Conservation (phyloP, 495 filamentous ascomycete genomes). For the Talaromyces nanjingensis region DNA sequence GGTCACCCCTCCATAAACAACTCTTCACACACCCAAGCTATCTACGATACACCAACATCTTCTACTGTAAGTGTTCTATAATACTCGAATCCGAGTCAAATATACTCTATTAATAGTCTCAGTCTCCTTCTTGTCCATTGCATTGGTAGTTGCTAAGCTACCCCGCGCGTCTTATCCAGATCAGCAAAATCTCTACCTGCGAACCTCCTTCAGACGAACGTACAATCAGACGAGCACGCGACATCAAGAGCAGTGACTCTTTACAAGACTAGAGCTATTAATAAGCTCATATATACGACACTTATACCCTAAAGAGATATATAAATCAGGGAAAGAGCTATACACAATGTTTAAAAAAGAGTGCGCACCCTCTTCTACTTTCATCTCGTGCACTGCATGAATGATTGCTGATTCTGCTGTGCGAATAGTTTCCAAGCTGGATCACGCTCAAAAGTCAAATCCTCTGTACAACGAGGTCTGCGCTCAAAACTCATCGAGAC, state of each 20-base stretch:
- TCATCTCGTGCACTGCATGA: background rate
- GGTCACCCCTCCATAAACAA: background rate
- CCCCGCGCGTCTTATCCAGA: background rate
- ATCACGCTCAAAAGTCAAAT: conserved; percentile 94
- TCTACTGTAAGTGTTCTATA: background rate
- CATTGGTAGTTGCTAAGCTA: background rate
- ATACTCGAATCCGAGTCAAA: background rate
- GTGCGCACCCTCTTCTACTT: background rate
- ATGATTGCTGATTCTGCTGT: background rate
- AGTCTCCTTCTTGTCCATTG: background rate
- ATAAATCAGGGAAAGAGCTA: background rate
- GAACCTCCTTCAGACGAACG: background rate
- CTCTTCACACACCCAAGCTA: background rate
- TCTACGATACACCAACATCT: background rate
- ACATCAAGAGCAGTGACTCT: background rate
- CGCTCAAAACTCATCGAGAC: conserved; percentile 73
- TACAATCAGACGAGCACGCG: background rate
- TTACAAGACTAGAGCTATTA: background rate
- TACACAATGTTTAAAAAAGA: conserved; percentile 9
- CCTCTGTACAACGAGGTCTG: conserved; percentile 81
- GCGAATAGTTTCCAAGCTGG: conserved; percentile 58
- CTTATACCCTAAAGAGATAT: background rate
- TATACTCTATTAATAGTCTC: background rate
- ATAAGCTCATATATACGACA: background rate
- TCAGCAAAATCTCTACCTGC: background rate